Evolutionary conservation across 2,329 filamentous ascomycete species (phyloP), one percentile per base, ranked within the genome.

Genomic region (Fusarium pilosicola): DNA sequence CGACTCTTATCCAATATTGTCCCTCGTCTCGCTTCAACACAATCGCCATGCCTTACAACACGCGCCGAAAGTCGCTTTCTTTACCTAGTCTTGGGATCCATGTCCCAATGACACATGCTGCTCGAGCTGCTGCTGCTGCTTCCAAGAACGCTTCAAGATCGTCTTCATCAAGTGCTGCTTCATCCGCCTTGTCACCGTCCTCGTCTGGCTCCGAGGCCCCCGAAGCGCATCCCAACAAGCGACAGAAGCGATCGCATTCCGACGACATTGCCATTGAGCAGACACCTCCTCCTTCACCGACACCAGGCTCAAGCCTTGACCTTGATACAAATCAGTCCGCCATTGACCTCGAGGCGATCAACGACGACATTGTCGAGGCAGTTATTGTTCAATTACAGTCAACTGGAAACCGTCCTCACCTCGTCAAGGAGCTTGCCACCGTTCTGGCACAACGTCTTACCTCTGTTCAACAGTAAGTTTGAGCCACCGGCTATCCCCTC

Each of bases 291-390:
- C 82, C 83, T 24, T 85, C 84, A 18, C 83, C 84, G 11, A 77
- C 76, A 17, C 63, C 76, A 22, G 77, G 77, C 64, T 72, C 74
- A 64, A 80, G 71, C 73, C 71, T 79, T 62, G 79, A 80, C 28
- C 70, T 74, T 12, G 79, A 80, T 55, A 65, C 70, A 57, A 76
- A 74, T 39, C 65, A 68, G 51, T 58, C 71, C 64, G 81, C 81
- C 71, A 78, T 83, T 57, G 93, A 97, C 81, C 89, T 94, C 58
- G 92, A 95, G 74, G 90, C 91, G 44, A 95, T 98, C 83, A 94
- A 95, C 80, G 96, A 99, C 82, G 95, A 97, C 79, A 97, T 99
- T 77, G 96, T 99, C 58, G 92, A 97, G 80, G 94, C 91, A 22
- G 94, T 97, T 55, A 94, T 98, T 78, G 85, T 94, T 76, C 95